phyloP scores from a whole-genome alignment of 495 filamentous ascomycete species.

The Echria macrotheca region DNA sequence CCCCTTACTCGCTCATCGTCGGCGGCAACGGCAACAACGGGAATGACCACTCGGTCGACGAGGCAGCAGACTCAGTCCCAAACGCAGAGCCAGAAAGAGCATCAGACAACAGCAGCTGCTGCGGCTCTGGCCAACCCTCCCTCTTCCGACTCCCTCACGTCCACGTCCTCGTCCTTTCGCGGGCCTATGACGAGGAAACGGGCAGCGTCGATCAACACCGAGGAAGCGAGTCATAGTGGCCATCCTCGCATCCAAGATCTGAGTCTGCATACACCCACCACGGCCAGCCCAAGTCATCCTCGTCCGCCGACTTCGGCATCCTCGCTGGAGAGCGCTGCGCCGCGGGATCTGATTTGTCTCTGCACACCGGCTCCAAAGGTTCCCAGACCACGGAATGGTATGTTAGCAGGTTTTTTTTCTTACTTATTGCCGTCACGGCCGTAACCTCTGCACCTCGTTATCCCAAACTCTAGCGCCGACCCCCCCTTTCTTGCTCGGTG shows the following conservation, averaged over 20 bases:
- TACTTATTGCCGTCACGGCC: constrained; percentile 16
- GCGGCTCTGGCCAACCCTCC: neutral
- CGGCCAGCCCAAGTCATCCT: constrained; percentile 22
- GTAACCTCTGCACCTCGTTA: no score
- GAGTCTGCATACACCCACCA: constrained; percentile 31
- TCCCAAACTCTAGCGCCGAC: no score
- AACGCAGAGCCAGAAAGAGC: constrained; percentile 3
- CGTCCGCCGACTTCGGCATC: no score
- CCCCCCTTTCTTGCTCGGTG: no score
- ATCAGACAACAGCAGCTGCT: neutral
- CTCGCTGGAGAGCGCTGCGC: constrained; percentile 25
- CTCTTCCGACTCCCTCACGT: neutral
- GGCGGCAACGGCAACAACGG: no score
- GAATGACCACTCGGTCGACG: constrained; percentile 20
- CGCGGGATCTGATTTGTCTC: constrained; percentile 63
- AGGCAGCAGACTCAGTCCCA: constrained; percentile 10
- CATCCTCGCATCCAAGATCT: constrained; percentile 38
- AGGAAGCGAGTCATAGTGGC: constrained; percentile 41
- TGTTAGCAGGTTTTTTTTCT: constrained; percentile 36
- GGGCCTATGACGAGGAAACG: constrained; percentile 35
- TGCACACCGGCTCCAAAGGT: constrained; percentile 93
- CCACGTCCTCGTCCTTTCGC: neutral
- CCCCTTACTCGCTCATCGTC: constrained; percentile 23
- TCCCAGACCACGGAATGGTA: constrained; percentile 91
- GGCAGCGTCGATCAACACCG: constrained; percentile 44